phyloP scores from a whole-genome alignment of 2,329 filamentous ascomycete species.

The Lecanicillium sp. region DNA sequence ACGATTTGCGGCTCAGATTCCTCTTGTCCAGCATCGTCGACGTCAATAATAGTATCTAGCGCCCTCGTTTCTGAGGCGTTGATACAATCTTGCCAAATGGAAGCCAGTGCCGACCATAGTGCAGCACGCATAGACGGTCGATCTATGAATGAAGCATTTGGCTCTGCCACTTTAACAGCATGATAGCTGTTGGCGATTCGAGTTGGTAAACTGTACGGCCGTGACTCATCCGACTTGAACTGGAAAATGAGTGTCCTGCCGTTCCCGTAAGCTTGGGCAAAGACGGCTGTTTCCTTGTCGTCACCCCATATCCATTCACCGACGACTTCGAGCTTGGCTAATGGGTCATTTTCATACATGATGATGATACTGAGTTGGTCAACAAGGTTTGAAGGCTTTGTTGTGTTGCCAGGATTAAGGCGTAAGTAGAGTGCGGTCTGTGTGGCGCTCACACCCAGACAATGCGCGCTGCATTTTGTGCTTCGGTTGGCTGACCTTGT shows the following conservation, averaged over 20 bases:
- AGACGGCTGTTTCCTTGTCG: neutral
- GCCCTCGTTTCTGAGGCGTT: neutral
- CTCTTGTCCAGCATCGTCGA: neutral
- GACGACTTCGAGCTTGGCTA: no score
- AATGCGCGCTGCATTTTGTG: no score
- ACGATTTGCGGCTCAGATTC: no score
- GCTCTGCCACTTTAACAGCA: neutral
- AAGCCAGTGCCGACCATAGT: neutral
- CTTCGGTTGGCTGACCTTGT: no score
- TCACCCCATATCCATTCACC: slow-evolving; percentile 2
- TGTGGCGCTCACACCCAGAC: no score
- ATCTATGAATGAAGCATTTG: neutral
- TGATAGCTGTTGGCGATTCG: neutral
- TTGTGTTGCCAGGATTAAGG: no score
- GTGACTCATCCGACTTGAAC: neutral
- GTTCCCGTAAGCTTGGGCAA: slow-evolving; percentile 1
- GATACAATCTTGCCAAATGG: neutral
- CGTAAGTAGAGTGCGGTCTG: no score
- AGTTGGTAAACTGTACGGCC: neutral
- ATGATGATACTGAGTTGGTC: no score
- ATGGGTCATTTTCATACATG: no score
- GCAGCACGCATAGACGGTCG: neutral
- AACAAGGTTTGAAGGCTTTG: no score
- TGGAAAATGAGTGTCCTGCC: neutral
- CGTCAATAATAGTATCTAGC: neutral